A percentile compares a stretch with the other conserved stretches of the same genome.
These are phyloP conservation scores for Taphrina communis DNA, from an alignment of 1,139 yeast genomes.

Conservation along the genomic window DNA sequence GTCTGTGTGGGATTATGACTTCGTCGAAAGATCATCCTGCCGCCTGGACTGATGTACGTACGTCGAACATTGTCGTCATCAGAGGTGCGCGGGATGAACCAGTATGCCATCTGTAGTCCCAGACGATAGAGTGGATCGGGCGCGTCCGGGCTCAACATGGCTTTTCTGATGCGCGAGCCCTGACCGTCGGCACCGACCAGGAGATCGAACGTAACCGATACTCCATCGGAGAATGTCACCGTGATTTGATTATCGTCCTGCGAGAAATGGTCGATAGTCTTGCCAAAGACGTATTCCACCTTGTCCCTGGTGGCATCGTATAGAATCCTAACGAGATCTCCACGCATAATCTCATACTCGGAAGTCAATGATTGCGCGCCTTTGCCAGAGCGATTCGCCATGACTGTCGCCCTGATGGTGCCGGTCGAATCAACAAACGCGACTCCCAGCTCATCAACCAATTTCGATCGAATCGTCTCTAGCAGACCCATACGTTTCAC, in stretches of 20 bases:
- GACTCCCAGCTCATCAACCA: conserved; percentile 9
- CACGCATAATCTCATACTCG: conserved; percentile 22
- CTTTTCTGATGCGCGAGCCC: background rate
- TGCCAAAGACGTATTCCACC: conserved; percentile 7
- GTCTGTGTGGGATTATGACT: background rate
- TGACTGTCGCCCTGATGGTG: background rate
- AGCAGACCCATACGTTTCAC: conserved; percentile 1
- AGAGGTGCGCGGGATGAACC: background rate
- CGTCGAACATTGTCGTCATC: background rate
- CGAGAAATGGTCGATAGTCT: background rate
- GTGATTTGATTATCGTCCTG: background rate
- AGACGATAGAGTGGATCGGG: background rate
- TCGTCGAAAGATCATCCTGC: background rate
- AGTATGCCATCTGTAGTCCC: background rate
- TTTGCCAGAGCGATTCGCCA: background rate
- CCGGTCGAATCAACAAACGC: conserved; percentile 2
- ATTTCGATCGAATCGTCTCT: background rate
- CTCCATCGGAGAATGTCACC: background rate
- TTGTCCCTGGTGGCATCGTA: conserved; percentile 12
- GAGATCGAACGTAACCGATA: background rate
- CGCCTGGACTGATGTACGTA: background rate
- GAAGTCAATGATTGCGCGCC: conserved; percentile 9
- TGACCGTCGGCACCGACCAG: conserved; percentile 16
- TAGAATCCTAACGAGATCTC: background rate
- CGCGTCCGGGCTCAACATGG: background rate